Evolutionary conservation across 2,329 filamentous ascomycete species (phyloP).

Genomic region (Penicillium rolfsii): DNA sequence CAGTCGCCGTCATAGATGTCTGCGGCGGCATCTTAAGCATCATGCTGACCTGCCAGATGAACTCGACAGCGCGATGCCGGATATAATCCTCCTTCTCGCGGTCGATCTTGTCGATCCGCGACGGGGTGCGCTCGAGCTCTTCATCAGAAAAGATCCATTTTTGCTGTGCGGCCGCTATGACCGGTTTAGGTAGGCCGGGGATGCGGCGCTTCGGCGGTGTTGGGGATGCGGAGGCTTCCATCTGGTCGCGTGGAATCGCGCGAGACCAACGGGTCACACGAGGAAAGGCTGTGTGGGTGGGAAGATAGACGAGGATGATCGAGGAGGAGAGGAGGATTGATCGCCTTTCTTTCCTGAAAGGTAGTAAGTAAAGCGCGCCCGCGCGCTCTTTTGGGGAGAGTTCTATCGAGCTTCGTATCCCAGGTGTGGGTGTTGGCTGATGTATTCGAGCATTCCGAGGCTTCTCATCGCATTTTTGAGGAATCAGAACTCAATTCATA

Average conservation of each 20-base stretch:
- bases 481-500: background rate
- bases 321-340: background rate
- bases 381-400: slow-evolving; percentile 21
- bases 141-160: slow-evolving; percentile 91
- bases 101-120: slow-evolving; percentile 78
- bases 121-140: slow-evolving; percentile 81
- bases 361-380: slow-evolving; percentile 22
- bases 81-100: slow-evolving; percentile 76
- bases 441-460: slow-evolving; percentile 16
- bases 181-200: slow-evolving; percentile 48
- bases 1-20: slow-evolving; percentile 86
- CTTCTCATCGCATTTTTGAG: slow-evolving; percentile 16
- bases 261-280: background rate
- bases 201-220: slow-evolving; percentile 33
- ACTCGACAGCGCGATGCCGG: slow-evolving; percentile 91
- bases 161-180: slow-evolving; percentile 59
- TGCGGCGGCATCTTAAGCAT: slow-evolving; percentile 34
- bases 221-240: slow-evolving; percentile 36
- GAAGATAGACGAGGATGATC: background rate
- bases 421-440: slow-evolving; percentile 13
- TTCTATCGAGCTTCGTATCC: slow-evolving; percentile 16
- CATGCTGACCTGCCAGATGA: slow-evolving; percentile 87
- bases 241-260: slow-evolving; percentile 15
- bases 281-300: background rate
- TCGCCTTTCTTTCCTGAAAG: background rate